These are phyloP conservation scores for Magnolia sinica DNA, from an alignment of 164 flowering plant species.

Conservation along the genomic window DNA sequence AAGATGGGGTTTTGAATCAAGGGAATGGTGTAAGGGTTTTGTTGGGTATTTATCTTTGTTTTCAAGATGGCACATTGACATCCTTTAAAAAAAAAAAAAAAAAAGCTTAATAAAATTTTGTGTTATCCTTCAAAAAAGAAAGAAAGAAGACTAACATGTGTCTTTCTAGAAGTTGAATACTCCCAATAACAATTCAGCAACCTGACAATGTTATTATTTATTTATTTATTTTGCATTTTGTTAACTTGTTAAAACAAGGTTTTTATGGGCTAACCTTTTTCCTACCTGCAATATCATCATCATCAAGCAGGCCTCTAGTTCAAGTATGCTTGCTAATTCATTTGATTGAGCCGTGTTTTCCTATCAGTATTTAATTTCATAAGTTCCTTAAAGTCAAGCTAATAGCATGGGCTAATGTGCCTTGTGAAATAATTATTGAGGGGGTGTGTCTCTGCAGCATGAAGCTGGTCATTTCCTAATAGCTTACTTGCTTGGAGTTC, in stretches of 20 bases:
- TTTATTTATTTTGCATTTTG: not conserved
- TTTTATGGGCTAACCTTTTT: not conserved
- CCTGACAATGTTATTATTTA: not conserved
- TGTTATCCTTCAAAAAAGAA: no score
- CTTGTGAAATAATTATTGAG: not conserved
- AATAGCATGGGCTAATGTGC: not conserved
- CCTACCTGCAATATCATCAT: not conserved
- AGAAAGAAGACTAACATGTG: no score
- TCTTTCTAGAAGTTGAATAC: no score
- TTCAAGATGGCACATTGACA: no score
- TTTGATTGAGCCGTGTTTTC: not conserved
- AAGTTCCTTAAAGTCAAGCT: not conserved
- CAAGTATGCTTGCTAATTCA: not conserved
- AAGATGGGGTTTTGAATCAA: no score
- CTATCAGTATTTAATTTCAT: not conserved
- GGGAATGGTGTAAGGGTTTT: no score
- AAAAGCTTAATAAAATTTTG: no score
- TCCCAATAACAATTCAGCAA: not conserved
- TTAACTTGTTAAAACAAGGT: not conserved
- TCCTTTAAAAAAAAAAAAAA: no score
- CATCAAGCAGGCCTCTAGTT: not conserved
- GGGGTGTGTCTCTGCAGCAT: constrained; percentile 49
- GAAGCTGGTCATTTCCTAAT: constrained; percentile 97
- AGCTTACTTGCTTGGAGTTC: constrained; percentile 87
- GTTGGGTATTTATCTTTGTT: no score